Conservation (phyloP, 805 yeast genomes). For the Candida piceae region DNA sequence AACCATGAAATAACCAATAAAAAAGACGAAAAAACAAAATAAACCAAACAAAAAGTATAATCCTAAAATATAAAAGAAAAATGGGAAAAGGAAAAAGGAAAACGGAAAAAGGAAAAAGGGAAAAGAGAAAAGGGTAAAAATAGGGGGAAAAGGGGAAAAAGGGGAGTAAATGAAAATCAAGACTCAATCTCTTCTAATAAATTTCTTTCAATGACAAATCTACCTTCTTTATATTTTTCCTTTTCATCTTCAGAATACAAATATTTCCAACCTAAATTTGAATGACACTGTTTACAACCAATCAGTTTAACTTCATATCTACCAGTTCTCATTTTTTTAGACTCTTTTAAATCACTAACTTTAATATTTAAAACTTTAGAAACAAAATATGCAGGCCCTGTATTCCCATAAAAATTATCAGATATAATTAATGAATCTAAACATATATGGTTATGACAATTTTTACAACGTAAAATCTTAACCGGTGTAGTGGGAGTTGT, state of each 20-base stretch:
- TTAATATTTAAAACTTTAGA: slow-evolving; percentile 26
- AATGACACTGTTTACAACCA: slow-evolving; percentile 28
- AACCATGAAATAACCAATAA: background rate
- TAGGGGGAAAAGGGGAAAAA: background rate
- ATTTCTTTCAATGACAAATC: slow-evolving; percentile 30
- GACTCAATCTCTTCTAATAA: slow-evolving; percentile 21
- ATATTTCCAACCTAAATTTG: slow-evolving; percentile 32
- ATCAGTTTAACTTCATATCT: slow-evolving; percentile 26
- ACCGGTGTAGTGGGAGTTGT: slow-evolving; percentile 2
- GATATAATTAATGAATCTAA: slow-evolving; percentile 25
- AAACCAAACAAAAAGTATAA: background rate
- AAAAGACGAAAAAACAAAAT: background rate
- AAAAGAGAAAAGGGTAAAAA: background rate
- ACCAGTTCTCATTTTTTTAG: slow-evolving; percentile 31
- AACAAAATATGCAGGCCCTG: slow-evolving; percentile 32
- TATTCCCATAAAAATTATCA: slow-evolving; percentile 29
- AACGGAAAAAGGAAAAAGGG: background rate
- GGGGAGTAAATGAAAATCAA: slow-evolving; percentile 3
- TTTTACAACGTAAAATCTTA: slow-evolving; percentile 25
- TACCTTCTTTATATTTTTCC: slow-evolving; percentile 31
- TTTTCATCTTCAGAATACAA: slow-evolving; percentile 23
- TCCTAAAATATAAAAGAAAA: no score
- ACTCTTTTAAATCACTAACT: slow-evolving; percentile 12
- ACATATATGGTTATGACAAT: slow-evolving; percentile 32
- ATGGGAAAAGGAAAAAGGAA: no score